These are phyloP conservation scores for Fusarium euwallaceae DNA, from an alignment of 2,329 filamentous ascomycete species.

Conservation along the genomic window DNA sequence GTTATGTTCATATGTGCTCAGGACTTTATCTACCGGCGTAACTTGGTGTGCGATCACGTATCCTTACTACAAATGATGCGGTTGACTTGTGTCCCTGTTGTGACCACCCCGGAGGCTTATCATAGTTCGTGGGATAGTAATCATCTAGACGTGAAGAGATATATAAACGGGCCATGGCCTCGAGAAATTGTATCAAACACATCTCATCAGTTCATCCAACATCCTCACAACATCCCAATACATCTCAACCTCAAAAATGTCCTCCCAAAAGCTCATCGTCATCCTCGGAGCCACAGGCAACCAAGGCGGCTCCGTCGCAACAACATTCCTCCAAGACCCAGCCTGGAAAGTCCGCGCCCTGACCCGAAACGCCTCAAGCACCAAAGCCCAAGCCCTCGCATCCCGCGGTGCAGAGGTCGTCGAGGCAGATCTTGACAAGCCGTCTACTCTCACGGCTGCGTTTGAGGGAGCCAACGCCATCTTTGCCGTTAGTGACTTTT, in stretches of 20 bases:
- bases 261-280: slow-evolving; percentile 25
- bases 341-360: slow-evolving; percentile 30
- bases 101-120: background rate
- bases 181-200: background rate
- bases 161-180: background rate
- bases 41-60: background rate
- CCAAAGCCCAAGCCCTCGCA: slow-evolving; percentile 20
- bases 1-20: background rate
- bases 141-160: background rate
- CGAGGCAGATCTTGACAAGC: slow-evolving; percentile 14
- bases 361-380: slow-evolving; percentile 22
- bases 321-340: slow-evolving; percentile 18
- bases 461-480: slow-evolving; percentile 32
- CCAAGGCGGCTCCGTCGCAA: slow-evolving; percentile 32
- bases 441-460: background rate
- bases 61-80: background rate
- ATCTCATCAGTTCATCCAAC: background rate
- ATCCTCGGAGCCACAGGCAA: slow-evolving; percentile 37
- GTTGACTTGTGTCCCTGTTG: background rate
- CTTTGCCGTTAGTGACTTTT: slow-evolving; percentile 50
- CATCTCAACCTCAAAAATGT: slow-evolving; percentile 8
- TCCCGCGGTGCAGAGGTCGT: slow-evolving; percentile 21
- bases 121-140: background rate
- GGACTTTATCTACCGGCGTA: background rate
- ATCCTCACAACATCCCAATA: background rate